These are phyloP conservation scores for Paxillus rubicundulus DNA, from an alignment of 768 basidiomycete species.

Conservation along the genomic window DNA sequence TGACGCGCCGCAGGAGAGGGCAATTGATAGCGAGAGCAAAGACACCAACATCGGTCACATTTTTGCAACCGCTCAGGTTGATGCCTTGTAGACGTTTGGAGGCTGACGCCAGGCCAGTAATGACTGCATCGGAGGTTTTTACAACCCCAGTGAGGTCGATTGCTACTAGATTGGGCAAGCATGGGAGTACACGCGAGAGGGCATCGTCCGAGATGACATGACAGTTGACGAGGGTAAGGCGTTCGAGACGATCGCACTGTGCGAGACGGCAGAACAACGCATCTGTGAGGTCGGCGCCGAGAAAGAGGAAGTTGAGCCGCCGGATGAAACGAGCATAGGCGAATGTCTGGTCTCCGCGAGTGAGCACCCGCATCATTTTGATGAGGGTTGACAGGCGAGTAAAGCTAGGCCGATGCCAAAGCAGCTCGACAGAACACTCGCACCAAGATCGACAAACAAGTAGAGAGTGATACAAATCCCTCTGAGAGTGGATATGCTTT, in stretches of 20 bases:
- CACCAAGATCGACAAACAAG: slow-evolving; percentile 92
- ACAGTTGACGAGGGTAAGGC: slow-evolving; percentile 85
- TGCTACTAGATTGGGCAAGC: slow-evolving; percentile 76
- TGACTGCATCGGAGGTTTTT: slow-evolving; percentile 66
- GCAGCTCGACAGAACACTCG: slow-evolving; percentile 89
- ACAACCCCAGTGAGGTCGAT: slow-evolving; percentile 78
- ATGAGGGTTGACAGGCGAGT: slow-evolving; percentile 65
- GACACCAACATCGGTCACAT: slow-evolving; percentile 76
- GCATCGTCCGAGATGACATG: slow-evolving; percentile 60
- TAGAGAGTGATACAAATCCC: slow-evolving; percentile 71
- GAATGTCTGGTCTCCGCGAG: slow-evolving; percentile 68
- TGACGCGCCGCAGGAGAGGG: slow-evolving; percentile 82
- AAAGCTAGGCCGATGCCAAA: slow-evolving; percentile 91
- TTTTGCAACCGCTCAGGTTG: slow-evolving; percentile 82
- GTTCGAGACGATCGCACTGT: slow-evolving; percentile 78
- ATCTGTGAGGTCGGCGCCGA: slow-evolving; percentile 70
- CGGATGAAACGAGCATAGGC: slow-evolving; percentile 86
- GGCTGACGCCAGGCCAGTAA: slow-evolving; percentile 65
- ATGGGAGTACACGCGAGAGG: slow-evolving; percentile 62
- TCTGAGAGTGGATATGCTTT: slow-evolving; percentile 70
- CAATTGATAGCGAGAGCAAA: slow-evolving; percentile 72
- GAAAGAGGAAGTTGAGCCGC: slow-evolving; percentile 81
- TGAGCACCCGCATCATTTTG: slow-evolving; percentile 74
- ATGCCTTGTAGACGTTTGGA: slow-evolving; percentile 86
- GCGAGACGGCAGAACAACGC: slow-evolving; percentile 68